Conservation (phyloP, 192 early-diverging fungal species). For the Entophlyctis luteolus region DNA sequence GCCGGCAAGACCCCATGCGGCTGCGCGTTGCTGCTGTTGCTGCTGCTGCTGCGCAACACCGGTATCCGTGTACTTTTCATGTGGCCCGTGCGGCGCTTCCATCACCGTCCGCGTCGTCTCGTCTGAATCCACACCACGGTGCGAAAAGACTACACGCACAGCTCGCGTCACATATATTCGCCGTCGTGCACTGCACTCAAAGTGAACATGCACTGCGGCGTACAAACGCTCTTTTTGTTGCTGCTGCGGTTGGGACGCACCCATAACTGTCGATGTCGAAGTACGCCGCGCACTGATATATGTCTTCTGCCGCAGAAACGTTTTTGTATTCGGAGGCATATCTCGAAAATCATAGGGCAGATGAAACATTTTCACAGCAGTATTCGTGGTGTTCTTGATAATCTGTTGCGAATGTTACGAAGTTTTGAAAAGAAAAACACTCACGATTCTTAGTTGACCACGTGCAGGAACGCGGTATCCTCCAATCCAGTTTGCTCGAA, state of each 20-base stretch:
- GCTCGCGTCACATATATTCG: constrained; percentile 61
- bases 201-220: constrained; percentile 77
- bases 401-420: constrained; percentile 30
- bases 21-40: background rate
- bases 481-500: constrained; percentile 32
- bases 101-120: constrained; percentile 60
- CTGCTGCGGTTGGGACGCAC: background rate
- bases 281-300: constrained; percentile 38
- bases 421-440: constrained; percentile 6
- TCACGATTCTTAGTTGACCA: constrained; percentile 72
- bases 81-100: constrained; percentile 47
- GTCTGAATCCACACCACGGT: constrained; percentile 57
- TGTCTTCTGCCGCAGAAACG: constrained; percentile 75
- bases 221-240: constrained; percentile 41
- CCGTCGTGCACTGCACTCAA: constrained; percentile 52
- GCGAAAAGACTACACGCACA: constrained; percentile 73
- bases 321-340: constrained; percentile 69
- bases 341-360: constrained; percentile 75
- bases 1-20: background rate
- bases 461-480: constrained; percentile 67
- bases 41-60: background rate
- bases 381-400: constrained; percentile 74
- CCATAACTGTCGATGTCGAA: background rate
- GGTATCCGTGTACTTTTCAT: background rate
- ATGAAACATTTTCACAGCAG: constrained; percentile 74